phyloP scores from a whole-genome alignment of 768 basidiomycete genomes.

The Leccinum aurantiacum region DNA sequence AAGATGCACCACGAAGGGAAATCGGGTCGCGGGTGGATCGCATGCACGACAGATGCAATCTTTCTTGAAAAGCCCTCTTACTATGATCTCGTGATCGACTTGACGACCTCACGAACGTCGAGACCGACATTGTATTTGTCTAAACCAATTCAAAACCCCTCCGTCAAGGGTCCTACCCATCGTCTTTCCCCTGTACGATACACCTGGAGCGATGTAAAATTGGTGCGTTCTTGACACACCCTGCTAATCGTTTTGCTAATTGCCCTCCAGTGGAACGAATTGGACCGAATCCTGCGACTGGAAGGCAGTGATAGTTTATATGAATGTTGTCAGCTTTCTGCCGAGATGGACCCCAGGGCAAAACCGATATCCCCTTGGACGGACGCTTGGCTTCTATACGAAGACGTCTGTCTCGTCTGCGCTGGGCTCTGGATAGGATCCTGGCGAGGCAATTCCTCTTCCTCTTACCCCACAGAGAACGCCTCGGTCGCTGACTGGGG shows the following conservation, averaged over 20 bases:
- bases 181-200: constrained; percentile 66
- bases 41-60: constrained; percentile 84
- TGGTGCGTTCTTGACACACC: constrained; percentile 42
- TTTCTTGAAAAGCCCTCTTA: constrained; percentile 78
- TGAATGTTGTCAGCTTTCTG: constrained; percentile 37
- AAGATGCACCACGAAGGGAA: constrained; percentile 55
- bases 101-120: constrained; percentile 64
- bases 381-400: constrained; percentile 79
- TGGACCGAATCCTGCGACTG: constrained; percentile 66
- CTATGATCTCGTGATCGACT: constrained; percentile 80
- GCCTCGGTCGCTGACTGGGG: constrained; percentile 54
- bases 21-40: constrained; percentile 76
- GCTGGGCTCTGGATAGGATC: constrained; percentile 80
- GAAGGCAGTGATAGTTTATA: constrained; percentile 37
- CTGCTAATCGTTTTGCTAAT: not conserved
- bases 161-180: constrained; percentile 45
- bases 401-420: constrained; percentile 81
- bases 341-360: constrained; percentile 34
- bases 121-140: constrained; percentile 69
- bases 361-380: constrained; percentile 56
- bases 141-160: constrained; percentile 42
- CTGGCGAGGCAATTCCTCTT: constrained; percentile 50
- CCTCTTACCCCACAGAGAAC: constrained; percentile 49
- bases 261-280: constrained; percentile 64
- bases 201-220: constrained; percentile 80